phyloP scores from a whole-genome alignment of 352 stramenopile genomes.

The Globisporangium orthogonon region DNA sequence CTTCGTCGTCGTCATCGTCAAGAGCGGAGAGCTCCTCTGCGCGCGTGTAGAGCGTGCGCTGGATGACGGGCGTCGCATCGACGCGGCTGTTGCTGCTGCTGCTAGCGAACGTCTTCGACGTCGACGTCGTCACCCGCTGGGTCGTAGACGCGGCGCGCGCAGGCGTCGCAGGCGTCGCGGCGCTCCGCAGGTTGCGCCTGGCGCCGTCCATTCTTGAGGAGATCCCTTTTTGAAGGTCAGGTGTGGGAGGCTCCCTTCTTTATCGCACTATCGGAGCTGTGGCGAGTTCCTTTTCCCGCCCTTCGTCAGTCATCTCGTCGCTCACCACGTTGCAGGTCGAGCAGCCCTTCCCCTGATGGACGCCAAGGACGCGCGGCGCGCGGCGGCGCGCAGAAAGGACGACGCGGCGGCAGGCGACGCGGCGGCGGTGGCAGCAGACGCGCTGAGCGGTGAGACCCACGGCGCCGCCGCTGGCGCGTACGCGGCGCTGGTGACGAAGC shows the following conservation, averaged over 20 bases:
- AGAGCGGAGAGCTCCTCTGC: slow-evolving; percentile 30
- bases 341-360: neutral
- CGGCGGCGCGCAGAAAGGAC: neutral
- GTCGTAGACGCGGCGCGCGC: neutral
- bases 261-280: too few species aligned
- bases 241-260: neutral
- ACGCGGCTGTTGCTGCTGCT: slow-evolving; percentile 2
- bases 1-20: slow-evolving; percentile 21
- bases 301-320: too few species aligned
- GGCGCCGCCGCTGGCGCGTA: slow-evolving; percentile 26
- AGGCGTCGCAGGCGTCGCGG: neutral
- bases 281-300: too few species aligned
- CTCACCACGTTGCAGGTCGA: too few species aligned
- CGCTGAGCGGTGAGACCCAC: slow-evolving; percentile 17
- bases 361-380: neutral
- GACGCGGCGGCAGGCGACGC: neutral
- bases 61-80: slow-evolving; percentile 44
- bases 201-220: neutral
- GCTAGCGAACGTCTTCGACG: slow-evolving; percentile 3
- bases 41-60: slow-evolving; percentile 49
- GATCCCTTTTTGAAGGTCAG: neutral
- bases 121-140: slow-evolving; percentile 8
- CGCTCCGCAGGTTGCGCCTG: neutral
- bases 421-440: slow-evolving; percentile 1
- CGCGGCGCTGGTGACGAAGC: slow-evolving; percentile 49